phyloP scores from a whole-genome alignment of 345 rosid genomes.

The Reutealis trisperma region DNA sequence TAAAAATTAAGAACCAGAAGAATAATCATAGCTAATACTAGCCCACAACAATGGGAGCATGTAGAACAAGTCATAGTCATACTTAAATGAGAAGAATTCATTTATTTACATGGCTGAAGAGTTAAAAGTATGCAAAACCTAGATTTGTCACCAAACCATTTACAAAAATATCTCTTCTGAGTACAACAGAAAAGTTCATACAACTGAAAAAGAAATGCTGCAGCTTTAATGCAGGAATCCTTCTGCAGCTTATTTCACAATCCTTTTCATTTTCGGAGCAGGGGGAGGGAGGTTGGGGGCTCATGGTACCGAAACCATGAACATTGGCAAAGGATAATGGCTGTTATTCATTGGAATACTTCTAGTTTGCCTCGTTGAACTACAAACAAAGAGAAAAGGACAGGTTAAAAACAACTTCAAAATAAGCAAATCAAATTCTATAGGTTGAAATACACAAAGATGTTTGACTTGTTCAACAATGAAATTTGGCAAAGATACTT shows the following conservation, averaged over 20 bases:
- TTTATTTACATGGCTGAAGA: not conserved
- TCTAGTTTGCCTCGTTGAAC: constrained; percentile 10
- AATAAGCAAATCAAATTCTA: not conserved
- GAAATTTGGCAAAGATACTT: not conserved
- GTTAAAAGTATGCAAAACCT: not conserved
- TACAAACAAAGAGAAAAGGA: constrained; percentile 14
- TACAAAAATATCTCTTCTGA: not conserved
- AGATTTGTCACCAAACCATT: not conserved
- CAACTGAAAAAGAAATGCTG: not conserved
- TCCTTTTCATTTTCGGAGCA: not conserved
- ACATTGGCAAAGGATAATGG: not conserved
- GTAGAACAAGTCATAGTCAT: not conserved
- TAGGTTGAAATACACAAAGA: not conserved
- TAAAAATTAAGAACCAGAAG: not conserved
- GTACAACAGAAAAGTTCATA: constrained; percentile 10
- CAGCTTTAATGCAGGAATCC: not conserved
- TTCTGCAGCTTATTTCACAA: no score
- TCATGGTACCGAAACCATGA: constrained; percentile 45
- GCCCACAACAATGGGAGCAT: not conserved
- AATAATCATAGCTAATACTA: not conserved
- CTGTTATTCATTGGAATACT: constrained; percentile 17
- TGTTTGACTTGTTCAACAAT: not conserved
- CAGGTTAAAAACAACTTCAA: not conserved
- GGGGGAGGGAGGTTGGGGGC: not conserved
- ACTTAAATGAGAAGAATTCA: not conserved